These are phyloP conservation scores for Aspergillus quadricinctus DNA, from an alignment of 2,329 filamentous ascomycete genomes.

Conservation along the genomic window DNA sequence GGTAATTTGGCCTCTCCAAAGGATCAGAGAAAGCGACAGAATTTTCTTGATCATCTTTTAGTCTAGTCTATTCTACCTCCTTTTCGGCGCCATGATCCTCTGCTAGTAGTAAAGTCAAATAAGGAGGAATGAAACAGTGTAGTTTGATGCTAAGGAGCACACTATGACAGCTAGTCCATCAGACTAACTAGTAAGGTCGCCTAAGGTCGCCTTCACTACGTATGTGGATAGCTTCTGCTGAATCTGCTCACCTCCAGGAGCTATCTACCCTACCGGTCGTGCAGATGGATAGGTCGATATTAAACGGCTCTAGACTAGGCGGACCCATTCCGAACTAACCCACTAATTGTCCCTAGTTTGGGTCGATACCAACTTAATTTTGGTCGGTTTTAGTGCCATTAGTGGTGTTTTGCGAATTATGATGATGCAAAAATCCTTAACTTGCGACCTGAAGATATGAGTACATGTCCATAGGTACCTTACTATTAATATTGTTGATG, in stretches of 20 bases:
- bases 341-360: background rate
- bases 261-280: conserved; percentile 5
- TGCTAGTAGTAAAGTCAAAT: background rate
- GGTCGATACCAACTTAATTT: background rate
- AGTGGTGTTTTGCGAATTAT: background rate
- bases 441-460: background rate
- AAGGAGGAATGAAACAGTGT: conserved; percentile 4
- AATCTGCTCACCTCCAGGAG: background rate
- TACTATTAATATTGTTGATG: too few relatives aligned
- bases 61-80: background rate
- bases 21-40: background rate
- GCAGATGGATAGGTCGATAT: background rate
- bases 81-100: background rate
- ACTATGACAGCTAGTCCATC: background rate
- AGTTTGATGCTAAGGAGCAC: background rate
- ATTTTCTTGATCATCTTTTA: background rate
- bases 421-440: background rate
- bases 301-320: background rate
- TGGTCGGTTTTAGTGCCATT: background rate
- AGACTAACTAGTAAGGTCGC: background rate
- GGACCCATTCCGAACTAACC: background rate
- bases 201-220: background rate
- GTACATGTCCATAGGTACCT: background rate
- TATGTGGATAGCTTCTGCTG: background rate
- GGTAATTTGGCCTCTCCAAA: background rate